These are phyloP conservation scores for Silene coronaria DNA, from an alignment of 179 eudicot genomes.

Conservation along the genomic window DNA sequence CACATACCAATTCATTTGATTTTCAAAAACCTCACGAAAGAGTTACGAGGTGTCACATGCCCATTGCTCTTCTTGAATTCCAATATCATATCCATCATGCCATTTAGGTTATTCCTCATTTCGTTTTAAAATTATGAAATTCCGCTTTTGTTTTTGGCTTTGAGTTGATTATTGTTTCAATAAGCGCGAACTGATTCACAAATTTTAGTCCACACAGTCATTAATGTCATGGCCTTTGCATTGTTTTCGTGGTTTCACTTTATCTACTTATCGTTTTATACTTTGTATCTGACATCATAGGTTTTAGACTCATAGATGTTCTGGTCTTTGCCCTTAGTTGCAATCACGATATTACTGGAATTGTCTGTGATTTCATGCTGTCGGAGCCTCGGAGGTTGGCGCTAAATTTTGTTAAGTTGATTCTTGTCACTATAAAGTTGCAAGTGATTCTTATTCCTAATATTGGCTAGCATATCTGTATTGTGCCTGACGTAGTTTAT, in stretches of 20 bases:
- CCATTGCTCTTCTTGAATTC: neutral
- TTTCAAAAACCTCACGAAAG: too few relatives aligned
- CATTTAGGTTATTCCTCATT: neutral
- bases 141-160: neutral
- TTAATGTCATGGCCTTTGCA: too few relatives aligned
- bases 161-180: neutral
- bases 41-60: too few relatives aligned
- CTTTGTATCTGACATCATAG: neutral
- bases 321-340: neutral
- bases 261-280: neutral
- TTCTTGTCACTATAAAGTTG: neutral
- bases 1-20: too few relatives aligned
- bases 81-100: neutral
- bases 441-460: neutral
- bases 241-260: neutral
- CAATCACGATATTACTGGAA: too few relatives aligned
- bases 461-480: neutral
- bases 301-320: conserved; percentile 4
- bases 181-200: too few relatives aligned
- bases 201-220: too few relatives aligned
- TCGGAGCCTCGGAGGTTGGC: too few relatives aligned
- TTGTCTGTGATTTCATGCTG: too few relatives aligned
- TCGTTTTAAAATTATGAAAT: neutral
- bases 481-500: conserved; percentile 8
- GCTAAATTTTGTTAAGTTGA: neutral